Conservation (phyloP, 2,329 filamentous ascomycete species). For the Fusarium transvaalense region DNA sequence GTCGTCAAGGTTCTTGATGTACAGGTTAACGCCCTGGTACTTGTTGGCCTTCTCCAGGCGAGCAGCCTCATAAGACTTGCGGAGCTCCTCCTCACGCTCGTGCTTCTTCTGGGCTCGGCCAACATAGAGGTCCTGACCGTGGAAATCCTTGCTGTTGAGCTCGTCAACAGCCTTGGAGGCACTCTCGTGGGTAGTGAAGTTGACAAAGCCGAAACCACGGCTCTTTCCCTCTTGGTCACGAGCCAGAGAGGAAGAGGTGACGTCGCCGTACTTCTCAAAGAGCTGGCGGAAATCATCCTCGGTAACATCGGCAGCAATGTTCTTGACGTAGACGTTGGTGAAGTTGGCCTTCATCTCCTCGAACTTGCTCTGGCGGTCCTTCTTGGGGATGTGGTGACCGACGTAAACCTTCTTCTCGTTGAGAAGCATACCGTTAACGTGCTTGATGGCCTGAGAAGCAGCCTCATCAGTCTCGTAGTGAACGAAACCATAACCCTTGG, state of each 20-base stretch:
- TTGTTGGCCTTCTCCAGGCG: constrained; percentile 98
- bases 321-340: constrained; percentile 99
- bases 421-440: constrained; percentile 98
- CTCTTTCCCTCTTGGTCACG: constrained; percentile 91
- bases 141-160: constrained; percentile 92
- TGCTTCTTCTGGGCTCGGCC: constrained; percentile 99
- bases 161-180: constrained; percentile 89
- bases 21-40: constrained; percentile 99
- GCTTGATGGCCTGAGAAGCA: constrained; percentile 97
- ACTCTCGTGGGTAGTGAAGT: constrained; percentile 92
- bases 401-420: constrained; percentile 99
- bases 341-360: constrained; percentile 99
- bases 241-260: constrained; percentile 94
- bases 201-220: constrained; percentile 96
- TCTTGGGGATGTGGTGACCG: constrained; percentile 99
- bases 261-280: constrained; percentile 92
- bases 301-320: constrained; percentile 84
- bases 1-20: constrained; percentile 99
- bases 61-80: constrained; percentile 98
- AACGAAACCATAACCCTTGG: constrained; percentile 99
- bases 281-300: constrained; percentile 96
- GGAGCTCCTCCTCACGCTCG: constrained; percentile 98
- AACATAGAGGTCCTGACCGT: constrained; percentile 95
- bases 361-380: constrained; percentile 99
- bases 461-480: constrained; percentile 99